phyloP scores from a whole-genome alignment of 2,329 filamentous ascomycete species.

The Paecilomyces sp. region DNA sequence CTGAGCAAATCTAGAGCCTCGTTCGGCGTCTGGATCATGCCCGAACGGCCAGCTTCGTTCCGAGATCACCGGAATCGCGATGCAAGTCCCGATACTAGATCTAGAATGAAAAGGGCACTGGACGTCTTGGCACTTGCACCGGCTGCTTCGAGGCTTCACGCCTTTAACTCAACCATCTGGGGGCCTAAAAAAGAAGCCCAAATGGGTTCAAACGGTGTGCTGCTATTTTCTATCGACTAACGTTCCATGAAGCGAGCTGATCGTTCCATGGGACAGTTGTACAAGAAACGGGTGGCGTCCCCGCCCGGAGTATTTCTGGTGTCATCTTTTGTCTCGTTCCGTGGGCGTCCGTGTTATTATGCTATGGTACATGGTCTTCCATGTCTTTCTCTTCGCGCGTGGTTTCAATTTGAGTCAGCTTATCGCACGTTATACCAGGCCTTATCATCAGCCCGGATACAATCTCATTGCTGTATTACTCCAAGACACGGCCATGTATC shows the following conservation, averaged over 20 bases:
- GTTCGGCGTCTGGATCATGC: not conserved
- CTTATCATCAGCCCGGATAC: not conserved
- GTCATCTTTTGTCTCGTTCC: not conserved
- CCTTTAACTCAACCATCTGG: not conserved
- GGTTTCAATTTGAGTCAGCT: not conserved
- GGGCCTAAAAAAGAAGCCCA: not conserved
- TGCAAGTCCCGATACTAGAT: no score
- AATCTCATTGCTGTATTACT: not conserved
- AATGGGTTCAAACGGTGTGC: not conserved
- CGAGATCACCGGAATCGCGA: not conserved
- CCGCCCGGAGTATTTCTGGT: not conserved
- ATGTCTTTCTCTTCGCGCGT: not conserved
- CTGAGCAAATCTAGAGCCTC: no score
- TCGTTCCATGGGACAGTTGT: not conserved
- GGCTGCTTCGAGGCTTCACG: not conserved
- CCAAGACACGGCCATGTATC: not conserved
- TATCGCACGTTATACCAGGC: not conserved
- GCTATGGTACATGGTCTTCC: not conserved
- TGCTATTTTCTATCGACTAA: not conserved
- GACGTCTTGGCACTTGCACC: not conserved
- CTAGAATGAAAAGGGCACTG: not conserved
- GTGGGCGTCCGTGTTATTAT: not conserved
- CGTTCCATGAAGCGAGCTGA: not conserved
- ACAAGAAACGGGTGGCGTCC: not conserved
- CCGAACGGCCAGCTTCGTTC: not conserved